Percentiles rank a stretch among this genome's conserved stretches.
Evolutionary conservation across 2,329 filamentous ascomycete species (phyloP).

Genomic region (Arachnopeziza araneosa): DNA sequence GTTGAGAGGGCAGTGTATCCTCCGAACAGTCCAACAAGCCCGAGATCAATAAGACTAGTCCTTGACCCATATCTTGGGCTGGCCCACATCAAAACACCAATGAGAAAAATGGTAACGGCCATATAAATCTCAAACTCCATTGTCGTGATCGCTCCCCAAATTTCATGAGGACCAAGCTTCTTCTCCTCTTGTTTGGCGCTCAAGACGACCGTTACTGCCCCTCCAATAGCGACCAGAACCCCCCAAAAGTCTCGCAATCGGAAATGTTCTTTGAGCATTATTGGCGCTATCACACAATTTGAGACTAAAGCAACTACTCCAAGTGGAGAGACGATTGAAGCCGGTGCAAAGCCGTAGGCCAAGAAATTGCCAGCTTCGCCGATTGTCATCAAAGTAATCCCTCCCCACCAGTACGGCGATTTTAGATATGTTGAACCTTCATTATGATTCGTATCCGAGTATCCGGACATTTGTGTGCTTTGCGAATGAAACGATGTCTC

Average conservation of each 20-base stretch:
- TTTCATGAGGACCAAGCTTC: constrained; percentile 83
- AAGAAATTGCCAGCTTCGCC: constrained; percentile 96
- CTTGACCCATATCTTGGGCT: constrained; percentile 80
- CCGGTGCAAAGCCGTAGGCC: constrained; percentile 94
- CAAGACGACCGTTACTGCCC: constrained; percentile 87
- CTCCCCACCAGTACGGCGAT: constrained; percentile 94
- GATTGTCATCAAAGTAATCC: constrained; percentile 85
- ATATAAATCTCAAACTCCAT: constrained; percentile 91
- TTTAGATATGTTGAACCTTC: constrained; percentile 66
- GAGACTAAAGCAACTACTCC: constrained; percentile 96
- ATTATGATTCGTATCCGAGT: constrained; percentile 31
- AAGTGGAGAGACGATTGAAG: constrained; percentile 92
- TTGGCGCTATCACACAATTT: constrained; percentile 93
- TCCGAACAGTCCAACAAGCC: constrained; percentile 88
- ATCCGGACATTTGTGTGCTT: constrained; percentile 35
- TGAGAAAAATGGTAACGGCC: constrained; percentile 67
- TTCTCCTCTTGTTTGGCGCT: constrained; percentile 86
- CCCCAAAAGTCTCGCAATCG: constrained; percentile 80
- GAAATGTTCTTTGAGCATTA: constrained; percentile 88
- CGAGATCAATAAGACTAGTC: constrained; percentile 86
- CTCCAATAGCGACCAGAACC: constrained; percentile 78
- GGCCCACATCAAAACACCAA: constrained; percentile 70
- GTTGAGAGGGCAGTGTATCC: constrained; percentile 96
- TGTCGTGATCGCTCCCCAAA: constrained; percentile 82
- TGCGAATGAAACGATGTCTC: constrained; percentile 44